These are phyloP conservation scores for Exophiala dermatitidis DNA, from an alignment of 2,329 filamentous ascomycete genomes.

Conservation along the genomic window DNA sequence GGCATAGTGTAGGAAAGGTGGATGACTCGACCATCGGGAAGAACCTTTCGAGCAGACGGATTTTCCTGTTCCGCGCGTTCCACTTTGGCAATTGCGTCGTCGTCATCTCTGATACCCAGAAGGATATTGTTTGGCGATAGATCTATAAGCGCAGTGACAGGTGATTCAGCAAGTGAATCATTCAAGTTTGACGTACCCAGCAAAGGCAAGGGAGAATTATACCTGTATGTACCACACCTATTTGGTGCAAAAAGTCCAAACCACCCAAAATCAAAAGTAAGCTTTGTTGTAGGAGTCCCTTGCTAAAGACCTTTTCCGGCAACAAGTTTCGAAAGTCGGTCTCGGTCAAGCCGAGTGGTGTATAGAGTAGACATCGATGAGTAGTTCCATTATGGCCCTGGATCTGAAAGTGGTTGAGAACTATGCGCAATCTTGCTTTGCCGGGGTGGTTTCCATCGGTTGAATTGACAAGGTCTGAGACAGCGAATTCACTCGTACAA, in stretches of 20 bases:
- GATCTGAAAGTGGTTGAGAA: constrained; percentile 34
- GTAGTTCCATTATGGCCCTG: constrained; percentile 19
- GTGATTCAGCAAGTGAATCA: too few relatives aligned
- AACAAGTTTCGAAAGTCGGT: constrained; percentile 4
- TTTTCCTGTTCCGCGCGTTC: constrained; percentile 10
- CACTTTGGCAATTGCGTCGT: neutral
- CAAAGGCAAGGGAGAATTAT: constrained; percentile 7
- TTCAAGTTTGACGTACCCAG: too few relatives aligned
- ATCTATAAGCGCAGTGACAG: constrained; percentile 23
- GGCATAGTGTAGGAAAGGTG: constrained; percentile 25
- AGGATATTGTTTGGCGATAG: constrained; percentile 33
- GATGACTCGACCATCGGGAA: constrained; percentile 27
- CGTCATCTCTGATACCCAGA: constrained; percentile 20
- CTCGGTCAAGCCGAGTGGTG: constrained; percentile 22
- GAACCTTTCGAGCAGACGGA: constrained; percentile 28
- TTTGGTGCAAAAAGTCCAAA: constrained; percentile 31
- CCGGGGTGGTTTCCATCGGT: constrained; percentile 26
- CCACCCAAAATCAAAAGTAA: constrained; percentile 24
- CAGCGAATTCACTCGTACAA: constrained; percentile 24
- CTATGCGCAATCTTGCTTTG: constrained; percentile 31
- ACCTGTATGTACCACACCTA: constrained; percentile 28
- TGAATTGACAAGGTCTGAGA: constrained; percentile 23
- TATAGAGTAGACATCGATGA: constrained; percentile 34
- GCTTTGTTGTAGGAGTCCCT: constrained; percentile 25
- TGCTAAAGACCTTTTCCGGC: constrained; percentile 13